These are phyloP conservation scores for Xerocomus spinulosus DNA, from an alignment of 768 basidiomycete genomes.

Conservation along the genomic window DNA sequence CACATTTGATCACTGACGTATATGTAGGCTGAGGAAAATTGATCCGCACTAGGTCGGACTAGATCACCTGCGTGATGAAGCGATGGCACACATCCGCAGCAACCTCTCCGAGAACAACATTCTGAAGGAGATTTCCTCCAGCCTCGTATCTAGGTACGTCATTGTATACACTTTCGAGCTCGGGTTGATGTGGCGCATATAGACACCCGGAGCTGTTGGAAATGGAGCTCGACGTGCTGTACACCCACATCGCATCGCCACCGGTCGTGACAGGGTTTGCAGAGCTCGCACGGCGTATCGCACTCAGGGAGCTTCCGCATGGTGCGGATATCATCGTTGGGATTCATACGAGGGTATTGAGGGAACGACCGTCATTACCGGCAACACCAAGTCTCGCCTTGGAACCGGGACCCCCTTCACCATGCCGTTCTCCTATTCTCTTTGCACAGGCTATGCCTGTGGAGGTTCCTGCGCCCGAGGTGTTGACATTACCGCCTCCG, in stretches of 20 bases:
- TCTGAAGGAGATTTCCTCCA: constrained; percentile 19
- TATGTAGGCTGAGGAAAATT: too few relatives aligned
- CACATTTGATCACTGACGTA: too few relatives aligned
- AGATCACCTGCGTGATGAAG: constrained; percentile 12
- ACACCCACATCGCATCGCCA: constrained; percentile 12
- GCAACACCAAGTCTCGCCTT: background rate
- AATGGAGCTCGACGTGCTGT: constrained; percentile 23
- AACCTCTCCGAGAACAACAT: constrained; percentile 23
- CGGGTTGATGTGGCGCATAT: too few relatives aligned
- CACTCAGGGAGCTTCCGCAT: constrained; percentile 14
- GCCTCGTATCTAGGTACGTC: constrained; percentile 17
- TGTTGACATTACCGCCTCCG: background rate
- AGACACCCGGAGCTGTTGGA: constrained; percentile 18
- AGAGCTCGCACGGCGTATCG: constrained; percentile 13
- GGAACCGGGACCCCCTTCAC: background rate
- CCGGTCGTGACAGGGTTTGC: constrained; percentile 11
- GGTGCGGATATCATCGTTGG: constrained; percentile 23
- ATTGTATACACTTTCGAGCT: background rate
- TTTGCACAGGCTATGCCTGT: too few relatives aligned
- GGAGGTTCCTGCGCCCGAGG: background rate
- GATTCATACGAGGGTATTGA: constrained; percentile 17
- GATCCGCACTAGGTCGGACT: constrained; percentile 16
- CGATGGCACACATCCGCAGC: constrained; percentile 14
- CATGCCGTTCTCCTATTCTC: background rate
- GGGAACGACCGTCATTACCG: background rate